Evolutionary conservation across 2,329 filamentous ascomycete species (phyloP).

Genomic region (Diplodia corticola): DNA sequence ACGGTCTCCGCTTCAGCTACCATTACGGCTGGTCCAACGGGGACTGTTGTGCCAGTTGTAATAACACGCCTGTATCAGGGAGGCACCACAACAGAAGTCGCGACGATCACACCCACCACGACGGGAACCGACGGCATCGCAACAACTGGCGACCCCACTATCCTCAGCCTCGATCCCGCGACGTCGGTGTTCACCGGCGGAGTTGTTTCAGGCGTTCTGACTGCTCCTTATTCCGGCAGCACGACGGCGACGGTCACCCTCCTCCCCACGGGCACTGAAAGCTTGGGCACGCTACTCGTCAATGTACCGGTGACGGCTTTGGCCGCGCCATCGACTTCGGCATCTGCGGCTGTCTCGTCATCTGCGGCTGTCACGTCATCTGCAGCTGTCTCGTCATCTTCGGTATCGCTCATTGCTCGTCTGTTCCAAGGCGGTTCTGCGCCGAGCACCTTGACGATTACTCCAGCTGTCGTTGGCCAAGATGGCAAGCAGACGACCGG

Average conservation of each 20-base stretch:
- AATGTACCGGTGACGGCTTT: background rate
- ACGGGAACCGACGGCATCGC: background rate
- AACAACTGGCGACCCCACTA: background rate
- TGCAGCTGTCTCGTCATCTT: background rate
- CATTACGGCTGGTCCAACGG: too few relatives aligned
- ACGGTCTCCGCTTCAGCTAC: too few relatives aligned
- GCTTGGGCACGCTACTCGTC: background rate
- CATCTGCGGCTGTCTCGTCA: background rate
- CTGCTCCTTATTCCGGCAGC: background rate
- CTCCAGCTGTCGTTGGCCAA: background rate
- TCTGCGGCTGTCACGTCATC: background rate
- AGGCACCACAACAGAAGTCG: background rate
- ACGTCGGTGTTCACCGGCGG: background rate
- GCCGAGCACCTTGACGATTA: background rate
- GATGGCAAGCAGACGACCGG: background rate
- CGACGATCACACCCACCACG: background rate
- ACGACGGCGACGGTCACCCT: background rate
- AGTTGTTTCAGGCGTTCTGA: background rate
- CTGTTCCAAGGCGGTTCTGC: background rate
- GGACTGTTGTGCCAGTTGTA: too few relatives aligned
- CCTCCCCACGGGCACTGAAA: background rate
- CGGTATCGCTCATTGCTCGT: background rate
- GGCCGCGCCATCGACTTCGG: background rate
- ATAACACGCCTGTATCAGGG: background rate
- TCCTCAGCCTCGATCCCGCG: background rate